Evolutionary conservation across 1,284 basidiomycete species (phyloP).

Genomic region (Ceratobasidium sp.): DNA sequence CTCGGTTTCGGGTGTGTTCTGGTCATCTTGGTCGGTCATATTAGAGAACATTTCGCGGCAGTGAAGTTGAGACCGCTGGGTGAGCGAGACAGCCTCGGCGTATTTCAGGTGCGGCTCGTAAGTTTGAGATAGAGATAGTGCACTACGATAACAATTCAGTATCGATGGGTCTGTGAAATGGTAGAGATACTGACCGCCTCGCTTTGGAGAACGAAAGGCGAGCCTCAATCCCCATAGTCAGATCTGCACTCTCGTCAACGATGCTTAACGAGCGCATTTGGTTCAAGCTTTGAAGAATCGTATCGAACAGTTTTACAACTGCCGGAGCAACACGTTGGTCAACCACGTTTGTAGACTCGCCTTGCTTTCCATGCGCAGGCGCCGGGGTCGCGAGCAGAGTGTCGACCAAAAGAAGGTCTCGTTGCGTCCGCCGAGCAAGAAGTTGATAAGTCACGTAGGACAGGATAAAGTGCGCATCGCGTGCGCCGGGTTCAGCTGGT

Average conservation of each 20-base stretch:
- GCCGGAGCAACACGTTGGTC: slow-evolving; percentile 78
- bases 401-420: slow-evolving; percentile 85
- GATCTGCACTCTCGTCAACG: slow-evolving; percentile 88
- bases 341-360: slow-evolving; percentile 51
- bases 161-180: neutral
- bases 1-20: slow-evolving; percentile 53
- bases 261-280: slow-evolving; percentile 86
- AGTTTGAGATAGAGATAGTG: slow-evolving; percentile 77
- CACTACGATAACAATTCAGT: slow-evolving; percentile 60
- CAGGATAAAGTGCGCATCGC: slow-evolving; percentile 86
- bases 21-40: slow-evolving; percentile 54
- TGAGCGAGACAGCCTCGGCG: slow-evolving; percentile 76
- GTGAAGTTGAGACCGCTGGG: slow-evolving; percentile 77
- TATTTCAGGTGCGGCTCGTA: slow-evolving; percentile 78
- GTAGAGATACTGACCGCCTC: slow-evolving; percentile 66
- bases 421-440: slow-evolving; percentile 85
- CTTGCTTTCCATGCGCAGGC: slow-evolving; percentile 50
- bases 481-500: slow-evolving; percentile 62
- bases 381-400: slow-evolving; percentile 64
- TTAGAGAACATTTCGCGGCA: slow-evolving; percentile 74
- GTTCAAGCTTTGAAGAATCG: slow-evolving; percentile 83
- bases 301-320: slow-evolving; percentile 88
- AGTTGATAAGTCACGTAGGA: slow-evolving; percentile 89
- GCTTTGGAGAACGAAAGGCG: slow-evolving; percentile 81
- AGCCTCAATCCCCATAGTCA: slow-evolving; percentile 81